Base-by-base conservation (phyloP, 345 rosid species). In the Trapa incisa region DNA sequence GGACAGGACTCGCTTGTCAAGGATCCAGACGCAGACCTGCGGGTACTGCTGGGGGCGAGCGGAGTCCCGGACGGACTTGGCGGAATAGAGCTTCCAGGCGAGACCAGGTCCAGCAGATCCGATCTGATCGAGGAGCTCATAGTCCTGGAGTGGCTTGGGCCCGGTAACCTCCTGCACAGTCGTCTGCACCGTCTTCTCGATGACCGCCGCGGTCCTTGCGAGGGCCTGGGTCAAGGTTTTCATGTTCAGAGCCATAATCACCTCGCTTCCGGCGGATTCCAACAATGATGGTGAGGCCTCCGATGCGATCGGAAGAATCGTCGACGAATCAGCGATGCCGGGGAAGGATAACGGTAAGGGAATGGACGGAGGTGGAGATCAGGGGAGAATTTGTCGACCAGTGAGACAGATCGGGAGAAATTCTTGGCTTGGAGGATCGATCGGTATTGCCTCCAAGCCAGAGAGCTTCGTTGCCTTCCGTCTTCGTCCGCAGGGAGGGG, bases 121-220 rank as follows among this genome's bases (percentile, higher is more conserved):
- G 89, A 94, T 91, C 89, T 91, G 97, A 70, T 89, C 85, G 69
- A 91, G 81, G 47, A 94, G 93, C 65, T 94, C 96, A 71, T 87
- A 91, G 80, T 94, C 99, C 75, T 91, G 99, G 33, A 94, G 78
- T 56, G 99, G 72, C 66, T 78, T 89, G 2, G 99, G 99, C 36
- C 99, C 97, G 48, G 96, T 85, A 11, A 94, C 99, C 80, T 94
- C 99, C 85, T 91, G 99, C 0, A 94, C 99, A 53, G 99, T 94
- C 10, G 99, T 89, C 38, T 89, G 91, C 2, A 94, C 97, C 61
- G 87, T 91, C 81, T 94, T 94, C 85, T 91, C 99, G 73, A 91
- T 94, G 65, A 87, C 97, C 12, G 96, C 97, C 0, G 95, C 96
- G 7, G 99, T 86, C 75, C 91, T 94, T 3, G 99, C 99, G n/a